phyloP scores from a whole-genome alignment of 78 protist species.

The Planoprotostelium fungivorum region DNA sequence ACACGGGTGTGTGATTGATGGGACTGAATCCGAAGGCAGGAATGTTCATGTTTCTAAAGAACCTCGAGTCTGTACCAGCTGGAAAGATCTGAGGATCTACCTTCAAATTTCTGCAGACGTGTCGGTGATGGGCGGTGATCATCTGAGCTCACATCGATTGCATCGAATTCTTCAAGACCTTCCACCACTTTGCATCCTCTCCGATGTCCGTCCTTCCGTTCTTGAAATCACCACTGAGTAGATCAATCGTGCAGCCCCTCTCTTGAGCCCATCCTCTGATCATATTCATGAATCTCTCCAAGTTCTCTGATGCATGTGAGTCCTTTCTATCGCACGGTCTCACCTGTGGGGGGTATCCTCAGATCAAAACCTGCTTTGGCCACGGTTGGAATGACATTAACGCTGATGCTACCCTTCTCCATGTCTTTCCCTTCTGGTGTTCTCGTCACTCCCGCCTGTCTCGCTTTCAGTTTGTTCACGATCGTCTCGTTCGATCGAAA shows the following conservation, averaged over 20 bases:
- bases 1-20: conserved; percentile 74
- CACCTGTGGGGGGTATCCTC: conserved; percentile 71
- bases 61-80: conserved; percentile 87
- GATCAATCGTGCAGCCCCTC: conserved; percentile 47
- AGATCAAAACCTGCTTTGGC: conserved; percentile 79
- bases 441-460: background rate
- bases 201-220: conserved; percentile 28
- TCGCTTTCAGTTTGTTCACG: background rate
- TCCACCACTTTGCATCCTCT: conserved; percentile 42
- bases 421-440: background rate
- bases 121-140: background rate
- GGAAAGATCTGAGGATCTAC: conserved; percentile 75
- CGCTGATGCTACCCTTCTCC: conserved; percentile 9
- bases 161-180: conserved; percentile 8
- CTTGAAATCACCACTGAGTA: conserved; percentile 21
- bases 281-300: conserved; percentile 35
- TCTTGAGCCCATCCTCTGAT: conserved; percentile 54
- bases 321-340: background rate
- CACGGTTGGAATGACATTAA: conserved; percentile 74
- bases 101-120: conserved; percentile 6
- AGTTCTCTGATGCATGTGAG: background rate
- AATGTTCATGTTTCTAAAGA: conserved; percentile 60
- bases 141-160: conserved; percentile 1
- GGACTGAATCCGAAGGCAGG: conserved; percentile 87
- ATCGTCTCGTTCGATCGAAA: background rate